Conservation (phyloP, 2,329 filamentous ascomycete species). For the Cryphonectria nitschkei region DNA sequence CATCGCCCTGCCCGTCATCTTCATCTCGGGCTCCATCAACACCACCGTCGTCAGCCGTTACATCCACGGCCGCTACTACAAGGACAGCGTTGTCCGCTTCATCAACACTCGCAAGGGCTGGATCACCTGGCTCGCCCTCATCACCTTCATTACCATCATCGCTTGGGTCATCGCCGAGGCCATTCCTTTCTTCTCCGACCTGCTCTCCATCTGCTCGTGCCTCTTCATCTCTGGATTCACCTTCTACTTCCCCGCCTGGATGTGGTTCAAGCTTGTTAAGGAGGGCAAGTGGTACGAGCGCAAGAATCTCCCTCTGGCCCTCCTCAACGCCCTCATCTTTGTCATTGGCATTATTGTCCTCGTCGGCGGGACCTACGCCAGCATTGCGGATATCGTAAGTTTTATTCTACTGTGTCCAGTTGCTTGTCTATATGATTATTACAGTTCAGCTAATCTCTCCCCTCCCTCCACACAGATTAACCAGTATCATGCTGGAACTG, state of each 20-base stretch:
- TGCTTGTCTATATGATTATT: neutral
- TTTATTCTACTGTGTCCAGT: too few relatives aligned
- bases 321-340: constrained; percentile 33
- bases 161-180: constrained; percentile 74
- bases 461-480: constrained; percentile 13
- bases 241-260: constrained; percentile 40
- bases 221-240: constrained; percentile 55
- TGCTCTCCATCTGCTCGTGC: constrained; percentile 60
- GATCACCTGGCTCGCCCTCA: constrained; percentile 59
- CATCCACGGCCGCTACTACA: constrained; percentile 50
- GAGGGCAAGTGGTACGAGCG: constrained; percentile 36
- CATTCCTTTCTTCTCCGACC: constrained; percentile 72
- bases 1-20: constrained; percentile 71
- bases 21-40: constrained; percentile 75
- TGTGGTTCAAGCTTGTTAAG: constrained; percentile 41
- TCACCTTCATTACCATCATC: constrained; percentile 60
- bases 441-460: constrained; percentile 9
- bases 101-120: constrained; percentile 54
- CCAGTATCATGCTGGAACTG: constrained; percentile 26
- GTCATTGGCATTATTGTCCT: constrained; percentile 35
- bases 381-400: constrained; percentile 38
- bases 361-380: constrained; percentile 36
- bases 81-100: constrained; percentile 47
- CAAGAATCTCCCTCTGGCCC: constrained; percentile 32
- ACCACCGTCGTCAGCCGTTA: constrained; percentile 51